Conservation (phyloP, 78 protist genomes). For the Pigoraptor vietnamica region DNA sequence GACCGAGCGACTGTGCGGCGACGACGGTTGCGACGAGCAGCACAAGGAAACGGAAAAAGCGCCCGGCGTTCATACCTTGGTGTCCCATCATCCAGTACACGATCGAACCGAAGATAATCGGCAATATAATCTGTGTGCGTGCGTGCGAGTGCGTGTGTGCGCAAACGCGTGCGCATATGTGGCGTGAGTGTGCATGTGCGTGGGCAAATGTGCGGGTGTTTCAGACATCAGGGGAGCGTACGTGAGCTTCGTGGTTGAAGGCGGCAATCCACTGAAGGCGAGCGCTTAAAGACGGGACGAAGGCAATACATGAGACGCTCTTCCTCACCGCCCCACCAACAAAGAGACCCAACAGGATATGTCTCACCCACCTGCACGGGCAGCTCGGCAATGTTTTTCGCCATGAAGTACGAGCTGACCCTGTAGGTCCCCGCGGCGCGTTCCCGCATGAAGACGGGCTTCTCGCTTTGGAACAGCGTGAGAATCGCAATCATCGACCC, state of each 20-base stretch:
- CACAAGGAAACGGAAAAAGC: conserved; percentile 10
- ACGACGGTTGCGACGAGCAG: neutral
- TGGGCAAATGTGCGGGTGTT: too few relatives aligned
- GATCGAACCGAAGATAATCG: conserved; percentile 3
- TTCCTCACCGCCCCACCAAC: too few relatives aligned
- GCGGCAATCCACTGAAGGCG: too few relatives aligned
- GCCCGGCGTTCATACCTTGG: neutral
- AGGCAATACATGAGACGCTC: too few relatives aligned
- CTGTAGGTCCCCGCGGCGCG: conserved; percentile 25
- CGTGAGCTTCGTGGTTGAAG: too few relatives aligned
- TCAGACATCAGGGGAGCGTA: too few relatives aligned
- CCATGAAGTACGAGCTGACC: conserved; percentile 30
- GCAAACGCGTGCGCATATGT: too few relatives aligned
- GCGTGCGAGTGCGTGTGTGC: too few relatives aligned
- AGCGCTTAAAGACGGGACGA: too few relatives aligned
- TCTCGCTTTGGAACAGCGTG: conserved; percentile 16
- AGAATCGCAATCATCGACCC: conserved; percentile 7
- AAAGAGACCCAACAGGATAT: too few relatives aligned
- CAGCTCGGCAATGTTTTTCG: conserved; percentile 21
- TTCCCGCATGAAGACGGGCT: conserved; percentile 31
- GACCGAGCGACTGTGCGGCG: conserved; percentile 3
- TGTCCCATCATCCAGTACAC: conserved; percentile 59
- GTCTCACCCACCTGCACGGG: too few relatives aligned
- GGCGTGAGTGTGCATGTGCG: too few relatives aligned
- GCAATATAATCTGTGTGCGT: neutral